A percentile compares a stretch with the other conserved stretches of the same genome.
These are phyloP conservation scores for Fusarium agapanthi DNA, from an alignment of 2,329 filamentous ascomycete species.

Conservation along the genomic window DNA sequence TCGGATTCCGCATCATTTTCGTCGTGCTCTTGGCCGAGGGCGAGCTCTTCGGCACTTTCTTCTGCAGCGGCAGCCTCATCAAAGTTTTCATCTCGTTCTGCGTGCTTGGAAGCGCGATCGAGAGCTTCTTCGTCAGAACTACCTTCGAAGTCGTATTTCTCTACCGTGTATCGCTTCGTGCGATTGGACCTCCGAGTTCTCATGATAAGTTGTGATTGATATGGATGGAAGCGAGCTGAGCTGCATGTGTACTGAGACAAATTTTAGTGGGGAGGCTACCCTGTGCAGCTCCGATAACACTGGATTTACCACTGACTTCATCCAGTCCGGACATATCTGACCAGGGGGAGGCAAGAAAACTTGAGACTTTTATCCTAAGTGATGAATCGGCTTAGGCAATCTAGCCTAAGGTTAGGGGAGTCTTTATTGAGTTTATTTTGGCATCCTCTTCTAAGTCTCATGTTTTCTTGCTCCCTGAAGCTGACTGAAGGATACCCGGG, in stretches of 20 bases:
- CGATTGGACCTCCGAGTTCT: conserved; percentile 51
- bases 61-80: conserved; percentile 43
- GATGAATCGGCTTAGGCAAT: not conserved
- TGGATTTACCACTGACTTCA: not conserved
- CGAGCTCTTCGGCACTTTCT: conserved; percentile 45
- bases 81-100: conserved; percentile 46
- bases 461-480: not conserved
- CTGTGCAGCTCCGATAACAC: not conserved
- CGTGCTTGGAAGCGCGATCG: conserved; percentile 34
- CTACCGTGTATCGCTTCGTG: conserved; percentile 45
- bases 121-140: conserved; percentile 44
- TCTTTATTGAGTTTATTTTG: not conserved
- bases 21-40: conserved; percentile 27
- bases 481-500: not conserved
- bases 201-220: conserved; percentile 39
- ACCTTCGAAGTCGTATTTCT: conserved; percentile 49
- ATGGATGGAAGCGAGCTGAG: not conserved
- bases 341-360: not conserved
- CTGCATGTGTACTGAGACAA: conserved; percentile 6
- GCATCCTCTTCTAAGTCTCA: not conserved
- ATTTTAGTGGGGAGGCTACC: conserved; percentile 25
- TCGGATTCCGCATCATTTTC: conserved; percentile 44
- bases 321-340: not conserved
- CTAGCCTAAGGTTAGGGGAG: not conserved
- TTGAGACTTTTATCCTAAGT: not conserved